Evolutionary conservation across 192 early-diverging fungal species (phyloP).

Genomic region (Chytriomyces sp.): DNA sequence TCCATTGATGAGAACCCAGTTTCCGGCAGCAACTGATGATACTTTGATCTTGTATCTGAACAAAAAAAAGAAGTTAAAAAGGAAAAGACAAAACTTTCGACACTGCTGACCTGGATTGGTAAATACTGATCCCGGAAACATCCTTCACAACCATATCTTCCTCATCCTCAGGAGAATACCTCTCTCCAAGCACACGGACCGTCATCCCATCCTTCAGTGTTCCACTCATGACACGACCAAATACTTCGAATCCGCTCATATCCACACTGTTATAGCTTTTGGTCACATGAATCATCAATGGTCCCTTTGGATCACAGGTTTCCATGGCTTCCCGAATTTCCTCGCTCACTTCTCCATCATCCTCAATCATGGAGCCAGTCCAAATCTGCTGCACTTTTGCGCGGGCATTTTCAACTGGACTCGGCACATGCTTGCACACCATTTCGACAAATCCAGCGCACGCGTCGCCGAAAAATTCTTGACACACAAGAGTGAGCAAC

Average conservation of each 20-base stretch:
- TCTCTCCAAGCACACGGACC: slow-evolving; percentile 92
- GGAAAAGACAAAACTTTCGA: background rate
- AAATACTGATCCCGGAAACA: slow-evolving; percentile 75
- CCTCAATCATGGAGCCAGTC: slow-evolving; percentile 37
- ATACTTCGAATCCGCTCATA: slow-evolving; percentile 83
- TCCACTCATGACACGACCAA: slow-evolving; percentile 95
- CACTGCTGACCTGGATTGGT: slow-evolving; percentile 71
- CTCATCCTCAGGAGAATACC: slow-evolving; percentile 89
- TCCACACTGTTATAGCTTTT: slow-evolving; percentile 91
- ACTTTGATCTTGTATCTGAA: slow-evolving; percentile 82
- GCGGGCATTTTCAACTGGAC: slow-evolving; percentile 77
- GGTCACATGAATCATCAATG: slow-evolving; percentile 88
- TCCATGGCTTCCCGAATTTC: slow-evolving; percentile 67
- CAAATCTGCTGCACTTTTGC: slow-evolving; percentile 55
- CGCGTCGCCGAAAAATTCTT: slow-evolving; percentile 87
- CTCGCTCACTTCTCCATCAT: slow-evolving; percentile 19
- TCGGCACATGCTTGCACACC: slow-evolving; percentile 77
- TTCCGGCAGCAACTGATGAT: slow-evolving; percentile 78
- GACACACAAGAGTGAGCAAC: slow-evolving; percentile 79
- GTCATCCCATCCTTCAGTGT: slow-evolving; percentile 74
- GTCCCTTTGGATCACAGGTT: slow-evolving; percentile 83
- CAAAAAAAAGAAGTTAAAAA: background rate
- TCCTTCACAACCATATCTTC: slow-evolving; percentile 91
- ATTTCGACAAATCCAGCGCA: slow-evolving; percentile 87
- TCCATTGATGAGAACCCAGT: slow-evolving; percentile 90